Evolutionary conservation across 2,329 filamentous ascomycete species (phyloP).

Genomic region (Fusarium paranaense): DNA sequence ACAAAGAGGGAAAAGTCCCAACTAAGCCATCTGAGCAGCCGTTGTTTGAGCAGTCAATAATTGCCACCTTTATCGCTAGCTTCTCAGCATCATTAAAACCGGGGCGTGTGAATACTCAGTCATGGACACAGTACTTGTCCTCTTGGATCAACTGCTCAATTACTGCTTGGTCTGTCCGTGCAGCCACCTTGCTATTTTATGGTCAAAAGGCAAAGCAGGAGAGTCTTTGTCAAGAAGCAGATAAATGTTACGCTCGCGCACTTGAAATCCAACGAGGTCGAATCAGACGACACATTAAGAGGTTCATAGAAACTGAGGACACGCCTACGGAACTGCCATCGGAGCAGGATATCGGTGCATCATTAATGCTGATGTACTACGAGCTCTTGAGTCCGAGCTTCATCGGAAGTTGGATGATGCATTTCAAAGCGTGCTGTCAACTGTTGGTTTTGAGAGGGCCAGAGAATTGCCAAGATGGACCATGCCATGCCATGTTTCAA

Average conservation of each 20-base stretch:
- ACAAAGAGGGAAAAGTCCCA: rapidly evolving
- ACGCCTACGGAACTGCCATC: neutral
- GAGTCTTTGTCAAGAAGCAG: neutral
- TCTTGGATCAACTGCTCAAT: neutral
- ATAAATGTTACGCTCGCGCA: neutral
- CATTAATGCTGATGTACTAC: neutral
- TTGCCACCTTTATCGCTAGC: neutral
- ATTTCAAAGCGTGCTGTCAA: neutral
- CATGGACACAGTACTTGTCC: neutral
- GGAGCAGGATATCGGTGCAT: neutral
- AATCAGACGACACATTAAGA: neutral
- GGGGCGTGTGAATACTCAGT: neutral
- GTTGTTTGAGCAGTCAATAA: neutral
- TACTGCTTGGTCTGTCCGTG: neutral
- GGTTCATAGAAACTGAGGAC: no score
- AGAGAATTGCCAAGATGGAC: neutral
- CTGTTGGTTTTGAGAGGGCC: neutral
- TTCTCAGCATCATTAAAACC: neutral
- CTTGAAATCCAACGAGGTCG: neutral
- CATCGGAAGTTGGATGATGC: neutral
- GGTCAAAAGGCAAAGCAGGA: neutral
- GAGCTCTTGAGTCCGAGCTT: neutral
- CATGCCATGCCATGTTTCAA: neutral
- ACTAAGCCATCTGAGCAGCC: neutral
- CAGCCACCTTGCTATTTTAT: neutral